Base-by-base conservation (phyloP, 2,329 filamentous ascomycete species). In the Penicillium occitanis region DNA sequence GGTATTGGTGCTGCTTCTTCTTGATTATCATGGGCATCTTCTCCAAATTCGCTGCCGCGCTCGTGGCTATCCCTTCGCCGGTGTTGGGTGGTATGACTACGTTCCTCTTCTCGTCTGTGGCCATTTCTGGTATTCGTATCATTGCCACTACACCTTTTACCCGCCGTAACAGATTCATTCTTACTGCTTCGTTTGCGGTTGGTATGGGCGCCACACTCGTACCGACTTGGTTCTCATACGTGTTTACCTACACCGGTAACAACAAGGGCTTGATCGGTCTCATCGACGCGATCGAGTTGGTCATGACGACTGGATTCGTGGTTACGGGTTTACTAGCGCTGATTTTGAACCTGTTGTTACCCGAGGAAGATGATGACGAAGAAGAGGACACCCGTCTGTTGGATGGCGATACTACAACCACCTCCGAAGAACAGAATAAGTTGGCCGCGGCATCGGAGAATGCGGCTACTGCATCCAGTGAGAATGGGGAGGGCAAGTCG, bases 291-390 rank as follows among this genome's bases (percentile, higher is more conserved):
- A 77, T 92, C 66, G 83, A 85, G 4, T 80, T 93, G 48, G 82
- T 93, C 66, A 89, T 92, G 86, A 86, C 90, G 78, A 92, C 80
- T 28, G 80, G 80, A 0, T 82, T 82, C 51, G 79, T 80, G 1
- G 83, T 96, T 22, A 90, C 91, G 0, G 93, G 91, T 0, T 85
- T 93, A 28, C 74, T 93, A 48, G 87, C 87, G 61, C 83, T 95
- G 73, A 76, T 91, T 25, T 82, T 97, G 60, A 96, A 96, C 74
- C 76, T 95, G 60, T 70, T 87, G 0, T 79, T 96, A 17, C 86
- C 88, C 0, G 89, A 91, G 72, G 92, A 96, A 78, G 79, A 90
- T n/a, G 91, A 92, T 71, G 90, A 91, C 51, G 82, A 83, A 35
- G 80, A 82, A 61, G 66, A 71, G 5, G 42, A 64, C 22, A 48